phyloP scores from a whole-genome alignment of 1,284 basidiomycete species.

The Garcileccinum viscosum region DNA sequence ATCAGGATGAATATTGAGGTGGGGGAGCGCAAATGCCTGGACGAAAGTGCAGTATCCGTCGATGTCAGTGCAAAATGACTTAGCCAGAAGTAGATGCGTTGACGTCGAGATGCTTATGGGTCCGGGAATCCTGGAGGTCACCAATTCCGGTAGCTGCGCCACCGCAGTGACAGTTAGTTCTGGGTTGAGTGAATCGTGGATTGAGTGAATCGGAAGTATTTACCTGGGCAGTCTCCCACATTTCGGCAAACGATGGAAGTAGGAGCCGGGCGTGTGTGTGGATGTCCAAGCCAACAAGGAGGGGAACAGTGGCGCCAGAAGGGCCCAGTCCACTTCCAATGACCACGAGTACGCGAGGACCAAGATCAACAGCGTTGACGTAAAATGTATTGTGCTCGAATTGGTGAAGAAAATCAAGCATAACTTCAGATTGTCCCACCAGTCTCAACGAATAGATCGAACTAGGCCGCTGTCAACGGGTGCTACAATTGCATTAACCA shows the following conservation, averaged over 20 bases:
- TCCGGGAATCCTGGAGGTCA: background rate
- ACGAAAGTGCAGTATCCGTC: slow-evolving; percentile 15
- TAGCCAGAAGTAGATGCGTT: slow-evolving; percentile 23
- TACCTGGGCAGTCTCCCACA: slow-evolving; percentile 11
- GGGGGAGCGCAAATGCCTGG: slow-evolving; percentile 18
- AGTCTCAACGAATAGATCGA: slow-evolving; percentile 20
- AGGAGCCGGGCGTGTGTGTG: slow-evolving; percentile 1
- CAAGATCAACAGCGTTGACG: slow-evolving; percentile 12
- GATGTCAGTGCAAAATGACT: slow-evolving; percentile 1
- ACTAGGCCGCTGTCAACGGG: slow-evolving; percentile 1
- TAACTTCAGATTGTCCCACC: background rate
- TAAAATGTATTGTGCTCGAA: slow-evolving; percentile 8
- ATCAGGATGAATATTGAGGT: background rate
- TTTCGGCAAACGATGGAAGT: background rate
- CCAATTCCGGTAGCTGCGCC: slow-evolving; percentile 5
- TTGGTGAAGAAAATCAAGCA: slow-evolving; percentile 19
- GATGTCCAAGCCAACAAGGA: slow-evolving; percentile 27
- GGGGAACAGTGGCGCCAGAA: background rate
- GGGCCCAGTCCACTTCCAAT: slow-evolving; percentile 6
- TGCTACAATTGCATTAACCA: no score
- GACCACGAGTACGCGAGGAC: slow-evolving; percentile 20
- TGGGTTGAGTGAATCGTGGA: background rate
- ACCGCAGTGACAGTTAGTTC: background rate
- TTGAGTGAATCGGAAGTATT: background rate
- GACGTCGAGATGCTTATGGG: slow-evolving; percentile 24